These are phyloP conservation scores for Pythium folliculosum DNA, from an alignment of 352 stramenopile species.

Conservation along the genomic window DNA sequence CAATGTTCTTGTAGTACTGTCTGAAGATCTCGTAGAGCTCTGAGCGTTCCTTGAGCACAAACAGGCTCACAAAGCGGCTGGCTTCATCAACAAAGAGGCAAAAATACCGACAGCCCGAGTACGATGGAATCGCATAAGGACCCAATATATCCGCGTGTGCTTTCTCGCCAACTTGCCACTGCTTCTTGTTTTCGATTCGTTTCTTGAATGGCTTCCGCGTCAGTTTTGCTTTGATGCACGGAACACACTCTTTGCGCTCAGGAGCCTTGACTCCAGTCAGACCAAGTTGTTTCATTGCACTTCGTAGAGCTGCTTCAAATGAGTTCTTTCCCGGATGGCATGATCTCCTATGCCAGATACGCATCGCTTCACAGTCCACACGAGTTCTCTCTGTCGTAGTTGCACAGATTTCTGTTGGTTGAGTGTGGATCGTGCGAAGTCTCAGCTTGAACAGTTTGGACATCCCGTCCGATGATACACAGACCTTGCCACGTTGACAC, in stretches of 20 bases:
- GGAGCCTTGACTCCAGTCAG: neutral
- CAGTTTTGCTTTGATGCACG: neutral
- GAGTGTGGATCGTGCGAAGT: neutral
- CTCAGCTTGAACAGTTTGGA: neutral
- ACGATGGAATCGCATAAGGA: neutral
- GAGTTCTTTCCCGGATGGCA: conserved; percentile 9
- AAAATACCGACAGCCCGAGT: neutral
- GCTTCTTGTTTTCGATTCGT: neutral
- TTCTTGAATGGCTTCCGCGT: neutral
- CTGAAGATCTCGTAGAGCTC: neutral
- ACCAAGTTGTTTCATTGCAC: neutral
- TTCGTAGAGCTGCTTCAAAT: conserved; percentile 3
- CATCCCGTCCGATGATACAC: neutral
- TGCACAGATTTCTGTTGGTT: neutral
- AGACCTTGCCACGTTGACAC: neutral
- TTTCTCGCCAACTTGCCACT: neutral
- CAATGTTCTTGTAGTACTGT: neutral
- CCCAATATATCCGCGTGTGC: neutral
- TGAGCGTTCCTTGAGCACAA: neutral
- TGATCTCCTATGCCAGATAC: conserved; percentile 1
- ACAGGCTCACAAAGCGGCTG: neutral
- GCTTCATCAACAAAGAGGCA: neutral
- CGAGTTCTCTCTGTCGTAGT: neutral
- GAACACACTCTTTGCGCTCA: neutral
- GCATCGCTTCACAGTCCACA: conserved; percentile 1